Base-by-base conservation (phyloP, 2,329 filamentous ascomycete genomes). In the Phyllosticta paracitricarpa region DNA sequence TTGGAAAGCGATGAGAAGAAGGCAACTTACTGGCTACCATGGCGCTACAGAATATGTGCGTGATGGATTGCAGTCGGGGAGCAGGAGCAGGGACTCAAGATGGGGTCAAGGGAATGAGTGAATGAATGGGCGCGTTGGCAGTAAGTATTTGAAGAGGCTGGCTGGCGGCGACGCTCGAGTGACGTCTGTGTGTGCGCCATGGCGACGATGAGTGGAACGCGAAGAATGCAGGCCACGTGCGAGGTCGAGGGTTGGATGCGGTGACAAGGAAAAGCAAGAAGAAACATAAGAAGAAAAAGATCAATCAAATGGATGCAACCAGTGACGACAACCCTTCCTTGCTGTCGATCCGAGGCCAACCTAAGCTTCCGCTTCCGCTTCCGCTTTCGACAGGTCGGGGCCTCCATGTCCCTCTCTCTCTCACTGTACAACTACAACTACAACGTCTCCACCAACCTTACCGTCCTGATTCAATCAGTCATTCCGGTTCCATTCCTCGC, bases 21-120 rank as follows among this genome's bases (percentile, higher is more conserved):
- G 28, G 28, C 28, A 8, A 68, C 68, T 54, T 51, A 69, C 68
- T 66, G 58, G 66, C 64, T 61, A 59, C 63, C 64, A 69, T 65
- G 40, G 40, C 40, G 40, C 40, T 48, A 19, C 17, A n/a, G 22
- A 19, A 54, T 25, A 54, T 25, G 52, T n/a, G 17, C 12, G 52
- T 25, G 26, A 28, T 8, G 52, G 52, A 54, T 26, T 54, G 51
- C 51, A 54, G 51, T 17, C 5, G 17, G 19, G 51, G 10, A 22
- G 25, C 6, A 26, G 19, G 51, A 26, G 19, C 19, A 26, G 51
- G 19, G 25, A 6, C 25, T 10, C 19, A 54, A 17, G 9, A 19
- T 1, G 8, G 52, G 52, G 17, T 19, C 52, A 26, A 54, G 19
- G 17, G 51, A 17, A 48, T 40, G 51, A 17, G 19, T 40, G 33